phyloP scores from a whole-genome alignment of 1,139 yeast genomes.

The Blastobotrys elegans region DNA sequence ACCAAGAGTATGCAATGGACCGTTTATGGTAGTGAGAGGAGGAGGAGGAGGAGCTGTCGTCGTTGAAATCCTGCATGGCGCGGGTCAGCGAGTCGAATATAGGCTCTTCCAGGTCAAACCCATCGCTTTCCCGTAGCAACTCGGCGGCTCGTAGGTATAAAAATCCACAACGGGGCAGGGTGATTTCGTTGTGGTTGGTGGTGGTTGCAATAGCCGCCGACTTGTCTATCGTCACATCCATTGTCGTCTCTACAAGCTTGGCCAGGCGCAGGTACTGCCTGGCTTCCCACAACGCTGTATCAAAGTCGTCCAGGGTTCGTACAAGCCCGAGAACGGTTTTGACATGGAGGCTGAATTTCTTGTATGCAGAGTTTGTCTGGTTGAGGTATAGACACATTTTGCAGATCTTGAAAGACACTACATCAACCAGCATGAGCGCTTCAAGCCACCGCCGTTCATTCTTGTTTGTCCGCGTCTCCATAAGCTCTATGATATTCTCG shows the following conservation, averaged over 20 bases:
- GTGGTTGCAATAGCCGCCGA: conserved; percentile 34
- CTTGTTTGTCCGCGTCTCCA: conserved; percentile 25
- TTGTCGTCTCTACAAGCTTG: conserved; percentile 46
- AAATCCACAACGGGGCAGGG: conserved; percentile 46
- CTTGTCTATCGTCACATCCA: conserved; percentile 41
- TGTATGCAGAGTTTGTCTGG: conserved; percentile 53
- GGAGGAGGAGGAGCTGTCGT: not conserved
- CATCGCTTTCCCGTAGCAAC: conserved; percentile 11
- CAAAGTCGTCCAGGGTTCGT: conserved; percentile 20
- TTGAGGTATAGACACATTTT: conserved; percentile 59
- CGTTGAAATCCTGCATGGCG: conserved; percentile 22
- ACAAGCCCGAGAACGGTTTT: conserved; percentile 40
- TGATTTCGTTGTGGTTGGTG: conserved; percentile 14
- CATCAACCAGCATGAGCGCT: conserved; percentile 50
- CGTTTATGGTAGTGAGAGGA: conserved; percentile 28
- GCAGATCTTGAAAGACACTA: conserved; percentile 57
- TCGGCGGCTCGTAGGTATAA: conserved; percentile 41
- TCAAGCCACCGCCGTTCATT: conserved; percentile 37
- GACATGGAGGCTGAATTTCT: conserved; percentile 61
- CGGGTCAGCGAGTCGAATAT: conserved; percentile 26
- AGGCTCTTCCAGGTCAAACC: conserved; percentile 22
- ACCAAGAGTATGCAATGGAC: conserved; percentile 41
- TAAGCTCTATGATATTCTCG: conserved; percentile 41
- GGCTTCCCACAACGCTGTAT: conserved; percentile 36
- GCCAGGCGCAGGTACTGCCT: conserved; percentile 52